phyloP scores from a whole-genome alignment of 768 basidiomycete genomes.

The Collybia sp. region DNA sequence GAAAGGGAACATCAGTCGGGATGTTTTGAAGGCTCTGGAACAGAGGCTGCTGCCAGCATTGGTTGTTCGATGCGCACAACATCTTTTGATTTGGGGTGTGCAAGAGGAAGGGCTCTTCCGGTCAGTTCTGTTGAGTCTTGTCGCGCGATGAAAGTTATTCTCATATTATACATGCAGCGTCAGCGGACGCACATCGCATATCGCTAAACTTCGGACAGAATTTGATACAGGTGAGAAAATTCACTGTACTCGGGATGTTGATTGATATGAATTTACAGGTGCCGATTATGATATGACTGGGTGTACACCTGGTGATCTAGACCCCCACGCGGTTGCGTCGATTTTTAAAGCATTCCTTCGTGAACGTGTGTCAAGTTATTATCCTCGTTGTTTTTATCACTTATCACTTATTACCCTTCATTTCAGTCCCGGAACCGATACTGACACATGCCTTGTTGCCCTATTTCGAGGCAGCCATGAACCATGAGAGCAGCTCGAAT shows the following conservation, averaged over 20 bases:
- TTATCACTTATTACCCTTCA: slow-evolving; percentile 2
- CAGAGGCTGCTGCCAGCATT: slow-evolving; percentile 63
- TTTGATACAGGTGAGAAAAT: slow-evolving; percentile 64
- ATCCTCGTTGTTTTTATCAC: slow-evolving; percentile 1
- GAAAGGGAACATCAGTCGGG: slow-evolving; percentile 17
- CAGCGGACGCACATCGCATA: slow-evolving; percentile 78
- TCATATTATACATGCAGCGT: slow-evolving; percentile 58
- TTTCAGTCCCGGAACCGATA: slow-evolving; percentile 80
- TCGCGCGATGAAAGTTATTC: slow-evolving; percentile 5
- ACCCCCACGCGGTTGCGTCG: slow-evolving; percentile 92
- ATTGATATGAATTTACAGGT: slow-evolving; percentile 36
- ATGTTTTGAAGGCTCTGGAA: slow-evolving; percentile 35
- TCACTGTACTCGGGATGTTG: slow-evolving; percentile 6
- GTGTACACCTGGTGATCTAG: slow-evolving; percentile 80
- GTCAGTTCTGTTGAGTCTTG: slow-evolving; percentile 34
- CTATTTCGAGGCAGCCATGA: slow-evolving; percentile 76
- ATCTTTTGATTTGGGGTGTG: slow-evolving; percentile 76
- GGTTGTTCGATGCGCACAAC: slow-evolving; percentile 78
- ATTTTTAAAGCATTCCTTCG: slow-evolving; percentile 91
- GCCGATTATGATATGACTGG: slow-evolving; percentile 82
- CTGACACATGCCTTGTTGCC: slow-evolving; percentile 68
- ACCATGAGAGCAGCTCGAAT: slow-evolving; percentile 43
- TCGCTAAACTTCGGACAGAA: slow-evolving; percentile 66
- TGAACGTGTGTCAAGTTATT: slow-evolving; percentile 65
- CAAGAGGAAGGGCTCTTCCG: slow-evolving; percentile 86